Evolutionary conservation across 2,329 filamentous ascomycete species (phyloP).

Genomic region (Claviceps monticola): DNA sequence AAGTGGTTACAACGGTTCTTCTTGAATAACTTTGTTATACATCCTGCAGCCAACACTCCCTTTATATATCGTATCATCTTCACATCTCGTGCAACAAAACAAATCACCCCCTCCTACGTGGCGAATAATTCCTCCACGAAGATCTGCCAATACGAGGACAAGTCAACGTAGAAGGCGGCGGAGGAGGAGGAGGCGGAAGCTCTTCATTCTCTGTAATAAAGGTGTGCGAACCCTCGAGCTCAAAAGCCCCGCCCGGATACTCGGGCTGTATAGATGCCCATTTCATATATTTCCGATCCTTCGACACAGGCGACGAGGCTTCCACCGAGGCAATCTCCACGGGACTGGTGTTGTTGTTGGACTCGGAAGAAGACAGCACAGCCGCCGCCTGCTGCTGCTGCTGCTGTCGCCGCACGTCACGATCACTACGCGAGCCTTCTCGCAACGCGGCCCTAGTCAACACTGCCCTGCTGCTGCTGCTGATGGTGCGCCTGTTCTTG

Average conservation of each 20-base stretch:
- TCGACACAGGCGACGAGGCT: neutral
- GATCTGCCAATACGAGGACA: neutral
- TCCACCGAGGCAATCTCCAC: constrained; percentile 38
- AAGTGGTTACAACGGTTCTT: too few relatives aligned
- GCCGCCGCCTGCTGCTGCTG: neutral
- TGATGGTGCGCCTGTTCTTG: neutral
- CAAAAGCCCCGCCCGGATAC: constrained; percentile 21
- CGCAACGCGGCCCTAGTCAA: neutral
- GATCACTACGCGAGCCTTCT: neutral
- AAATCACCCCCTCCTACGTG: neutral
- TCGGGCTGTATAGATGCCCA: neutral
- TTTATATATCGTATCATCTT: too few relatives aligned
- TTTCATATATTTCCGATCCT: neutral
- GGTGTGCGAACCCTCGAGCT: constrained; percentile 29
- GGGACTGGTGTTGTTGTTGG: constrained; percentile 18
- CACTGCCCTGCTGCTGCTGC: neutral
- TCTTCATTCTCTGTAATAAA: neutral
- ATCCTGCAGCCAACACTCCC: too few relatives aligned
- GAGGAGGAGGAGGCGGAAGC: neutral
- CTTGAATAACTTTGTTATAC: too few relatives aligned
- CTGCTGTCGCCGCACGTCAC: neutral
- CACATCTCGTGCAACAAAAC: neutral
- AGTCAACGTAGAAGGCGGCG: neutral
- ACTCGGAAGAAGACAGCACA: neutral
- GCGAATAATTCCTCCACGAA: neutral